phyloP scores from a whole-genome alignment of 1,284 basidiomycete genomes.

The Puccinia novopanici region DNA sequence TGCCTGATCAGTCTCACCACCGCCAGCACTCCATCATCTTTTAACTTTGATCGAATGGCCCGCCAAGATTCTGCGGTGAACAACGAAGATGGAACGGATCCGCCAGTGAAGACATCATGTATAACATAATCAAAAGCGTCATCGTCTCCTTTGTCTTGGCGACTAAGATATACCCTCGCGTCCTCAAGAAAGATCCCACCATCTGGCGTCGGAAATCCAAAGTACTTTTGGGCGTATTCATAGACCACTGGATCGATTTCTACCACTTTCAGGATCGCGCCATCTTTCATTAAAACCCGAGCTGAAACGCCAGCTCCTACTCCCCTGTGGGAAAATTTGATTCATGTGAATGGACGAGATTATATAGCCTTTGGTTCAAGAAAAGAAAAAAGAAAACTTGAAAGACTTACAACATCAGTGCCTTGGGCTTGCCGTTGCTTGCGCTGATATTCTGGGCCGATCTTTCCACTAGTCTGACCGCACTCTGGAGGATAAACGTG shows the following conservation, averaged over 20 bases:
- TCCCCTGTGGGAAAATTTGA: constrained; percentile 65
- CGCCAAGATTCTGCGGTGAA: constrained; percentile 81
- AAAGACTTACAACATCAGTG: constrained; percentile 70
- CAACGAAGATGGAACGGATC: constrained; percentile 75
- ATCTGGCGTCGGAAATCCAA: constrained; percentile 70
- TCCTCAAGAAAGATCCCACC: constrained; percentile 72
- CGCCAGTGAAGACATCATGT: constrained; percentile 90
- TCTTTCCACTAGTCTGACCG: constrained; percentile 68
- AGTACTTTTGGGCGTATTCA: constrained; percentile 73
- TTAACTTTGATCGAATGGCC: constrained; percentile 68
- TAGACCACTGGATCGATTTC: constrained; percentile 88
- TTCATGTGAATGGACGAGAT: background rate
- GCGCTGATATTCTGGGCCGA: constrained; percentile 57
- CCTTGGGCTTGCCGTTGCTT: constrained; percentile 63
- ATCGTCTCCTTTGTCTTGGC: background rate
- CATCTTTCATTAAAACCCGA: constrained; percentile 70
- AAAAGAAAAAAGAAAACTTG: constrained; percentile 7
- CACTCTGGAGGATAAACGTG: constrained; percentile 82
- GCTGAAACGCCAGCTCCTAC: constrained; percentile 80
- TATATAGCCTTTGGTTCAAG: background rate
- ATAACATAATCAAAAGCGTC: constrained; percentile 72
- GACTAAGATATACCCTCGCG: constrained; percentile 68
- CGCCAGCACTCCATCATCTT: constrained; percentile 73
- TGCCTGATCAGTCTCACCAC: constrained; percentile 66
- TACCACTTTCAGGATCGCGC: constrained; percentile 70